These are phyloP conservation scores for Monosporascus sp. DNA, from an alignment of 2,329 filamentous ascomycete species.

Conservation along the genomic window DNA sequence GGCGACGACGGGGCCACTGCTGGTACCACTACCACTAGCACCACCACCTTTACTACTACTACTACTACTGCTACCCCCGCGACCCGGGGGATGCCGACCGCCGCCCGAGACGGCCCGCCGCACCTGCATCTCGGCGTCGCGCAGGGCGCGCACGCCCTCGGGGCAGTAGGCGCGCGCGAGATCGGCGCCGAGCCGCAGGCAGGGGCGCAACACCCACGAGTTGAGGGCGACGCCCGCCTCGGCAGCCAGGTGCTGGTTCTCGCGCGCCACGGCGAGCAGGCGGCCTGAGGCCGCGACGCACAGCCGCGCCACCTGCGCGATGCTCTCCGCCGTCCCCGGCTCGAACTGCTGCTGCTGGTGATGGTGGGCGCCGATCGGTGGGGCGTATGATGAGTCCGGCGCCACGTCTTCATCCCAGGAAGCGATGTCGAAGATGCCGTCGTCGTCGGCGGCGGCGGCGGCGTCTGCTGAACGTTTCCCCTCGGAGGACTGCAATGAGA, in stretches of 20 bases:
- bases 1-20: background rate
- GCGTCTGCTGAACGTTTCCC: too few species aligned
- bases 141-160: conserved; percentile 3
- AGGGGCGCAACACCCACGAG: conserved; percentile 9
- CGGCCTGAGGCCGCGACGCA: conserved; percentile 9
- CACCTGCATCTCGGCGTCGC: conserved; percentile 8
- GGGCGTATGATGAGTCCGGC: background rate
- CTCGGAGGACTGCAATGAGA: too few species aligned
- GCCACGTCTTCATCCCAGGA: background rate
- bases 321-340: background rate
- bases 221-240: conserved; percentile 4
- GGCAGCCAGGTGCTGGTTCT: conserved; percentile 10
- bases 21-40: too few species aligned
- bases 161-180: conserved; percentile 8
- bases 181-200: conserved; percentile 1
- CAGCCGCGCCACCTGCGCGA: conserved; percentile 2
- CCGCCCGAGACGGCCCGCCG: background rate
- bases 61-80: background rate
- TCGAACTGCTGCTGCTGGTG: background rate
- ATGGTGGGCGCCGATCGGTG: background rate
- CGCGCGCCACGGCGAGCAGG: conserved; percentile 8
- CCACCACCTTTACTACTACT: background rate
- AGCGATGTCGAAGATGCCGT: background rate
- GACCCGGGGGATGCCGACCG: background rate
- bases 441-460: background rate